These are phyloP conservation scores for Solanum clarkiae DNA, from an alignment of 257 asterid genomes.

Conservation along the genomic window DNA sequence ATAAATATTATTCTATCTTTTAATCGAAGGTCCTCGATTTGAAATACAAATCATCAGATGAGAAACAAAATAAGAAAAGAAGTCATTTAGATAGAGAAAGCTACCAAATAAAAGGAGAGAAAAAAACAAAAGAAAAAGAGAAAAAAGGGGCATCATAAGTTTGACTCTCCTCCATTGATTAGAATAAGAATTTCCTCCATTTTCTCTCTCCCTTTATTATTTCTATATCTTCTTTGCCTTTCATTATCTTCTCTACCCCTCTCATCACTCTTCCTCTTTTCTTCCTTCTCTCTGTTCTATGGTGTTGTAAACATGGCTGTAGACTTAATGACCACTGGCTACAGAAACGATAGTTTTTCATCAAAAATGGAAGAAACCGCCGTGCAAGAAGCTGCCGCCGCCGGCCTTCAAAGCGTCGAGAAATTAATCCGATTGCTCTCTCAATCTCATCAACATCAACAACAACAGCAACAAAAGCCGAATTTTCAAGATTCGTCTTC, in stretches of 20 bases:
- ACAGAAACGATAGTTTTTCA: slow-evolving; percentile 7
- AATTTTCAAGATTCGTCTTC: slow-evolving; percentile 4
- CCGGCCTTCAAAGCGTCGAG: slow-evolving; percentile 85
- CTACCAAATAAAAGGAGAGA: not conserved
- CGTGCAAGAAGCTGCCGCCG: slow-evolving; percentile 83
- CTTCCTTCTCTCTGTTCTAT: not conserved
- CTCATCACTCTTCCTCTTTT: not conserved
- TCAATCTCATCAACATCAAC: slow-evolving; percentile 22
- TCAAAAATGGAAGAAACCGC: slow-evolving; percentile 57
- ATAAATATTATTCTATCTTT: no score
- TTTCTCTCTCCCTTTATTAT: slow-evolving; percentile 2
- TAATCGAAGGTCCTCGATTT: no score
- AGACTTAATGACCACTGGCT: slow-evolving; percentile 45
- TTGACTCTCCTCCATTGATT: slow-evolving; percentile 27
- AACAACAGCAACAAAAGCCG: not conserved
- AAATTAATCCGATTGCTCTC: slow-evolving; percentile 60
- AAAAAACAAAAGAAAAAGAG: not conserved
- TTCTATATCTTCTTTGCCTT: not conserved
- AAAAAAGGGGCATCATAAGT: slow-evolving; percentile 14
- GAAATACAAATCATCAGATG: not conserved
- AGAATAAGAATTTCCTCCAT: not conserved
- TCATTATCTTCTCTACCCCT: not conserved
- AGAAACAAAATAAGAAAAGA: not conserved
- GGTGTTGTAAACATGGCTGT: slow-evolving; percentile 41
- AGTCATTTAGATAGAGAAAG: not conserved